Conservation (phyloP, 371 early-diverging fungal genomes). For the Circinella umbellata region DNA sequence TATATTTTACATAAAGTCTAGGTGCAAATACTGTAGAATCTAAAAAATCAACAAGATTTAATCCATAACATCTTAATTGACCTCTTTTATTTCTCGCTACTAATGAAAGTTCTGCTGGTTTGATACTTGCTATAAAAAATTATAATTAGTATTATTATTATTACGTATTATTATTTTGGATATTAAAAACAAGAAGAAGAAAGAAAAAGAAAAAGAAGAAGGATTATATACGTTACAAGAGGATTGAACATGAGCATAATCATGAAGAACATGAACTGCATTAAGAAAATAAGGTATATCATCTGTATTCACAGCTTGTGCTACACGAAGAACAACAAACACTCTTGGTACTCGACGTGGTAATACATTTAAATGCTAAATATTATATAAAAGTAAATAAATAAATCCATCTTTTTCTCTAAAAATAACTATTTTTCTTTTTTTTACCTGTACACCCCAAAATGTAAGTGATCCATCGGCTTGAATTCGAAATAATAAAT, state of each 20-base stretch:
- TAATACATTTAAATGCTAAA: conserved; percentile 61
- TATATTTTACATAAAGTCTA: conserved; percentile 61
- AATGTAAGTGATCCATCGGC: conserved; percentile 74
- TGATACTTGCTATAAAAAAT: conserved; percentile 52
- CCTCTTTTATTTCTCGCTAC: conserved; percentile 66
- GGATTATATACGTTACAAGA: conserved; percentile 31
- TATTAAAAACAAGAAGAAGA: too few relatives aligned
- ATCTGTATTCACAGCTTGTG: conserved; percentile 56
- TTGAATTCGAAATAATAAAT: conserved; percentile 74
- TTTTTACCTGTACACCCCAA: conserved; percentile 79
- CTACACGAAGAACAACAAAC: conserved; percentile 67
- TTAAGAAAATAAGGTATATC: conserved; percentile 68
- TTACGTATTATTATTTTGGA: too few relatives aligned
- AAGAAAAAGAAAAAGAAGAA: too few relatives aligned
- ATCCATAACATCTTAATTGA: conserved; percentile 67
- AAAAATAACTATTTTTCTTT: too few relatives aligned
- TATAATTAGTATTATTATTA: neutral
- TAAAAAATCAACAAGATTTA: conserved; percentile 81
- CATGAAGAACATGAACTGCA: conserved; percentile 61
- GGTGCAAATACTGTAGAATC: conserved; percentile 65
- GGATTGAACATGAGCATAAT: conserved; percentile 52
- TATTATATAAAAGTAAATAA: neutral
- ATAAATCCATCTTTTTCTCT: too few relatives aligned
- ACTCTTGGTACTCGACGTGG: conserved; percentile 74
- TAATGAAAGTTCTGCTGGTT: conserved; percentile 73